Conservation (phyloP, 257 asterid genomes). For the Verbascum thapsus region DNA sequence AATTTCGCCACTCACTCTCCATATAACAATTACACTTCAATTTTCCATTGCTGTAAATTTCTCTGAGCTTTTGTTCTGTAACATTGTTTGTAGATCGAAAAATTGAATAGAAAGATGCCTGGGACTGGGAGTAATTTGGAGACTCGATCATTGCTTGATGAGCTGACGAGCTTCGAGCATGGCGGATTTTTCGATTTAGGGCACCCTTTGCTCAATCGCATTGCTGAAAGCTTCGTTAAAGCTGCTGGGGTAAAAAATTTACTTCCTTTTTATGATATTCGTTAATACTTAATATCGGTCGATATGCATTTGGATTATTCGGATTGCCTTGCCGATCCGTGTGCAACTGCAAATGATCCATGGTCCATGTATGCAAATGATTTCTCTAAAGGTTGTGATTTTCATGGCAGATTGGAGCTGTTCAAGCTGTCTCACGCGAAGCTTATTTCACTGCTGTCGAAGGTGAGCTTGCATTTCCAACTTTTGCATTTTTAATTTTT, state of each 20-base stretch:
- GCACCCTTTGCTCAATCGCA: slow-evolving; percentile 85
- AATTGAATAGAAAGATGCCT: slow-evolving; percentile 38
- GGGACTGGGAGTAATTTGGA: slow-evolving; percentile 60
- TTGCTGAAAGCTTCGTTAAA: slow-evolving; percentile 77
- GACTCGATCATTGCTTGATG: slow-evolving; percentile 67
- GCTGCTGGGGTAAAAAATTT: slow-evolving; percentile 67
- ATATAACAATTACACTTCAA: not conserved
- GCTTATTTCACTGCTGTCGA: slow-evolving; percentile 66
- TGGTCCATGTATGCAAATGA: not conserved
- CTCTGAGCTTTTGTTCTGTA: too few relatives aligned
- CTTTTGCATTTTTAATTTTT: not conserved
- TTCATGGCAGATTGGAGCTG: slow-evolving; percentile 73
- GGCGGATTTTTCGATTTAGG: slow-evolving; percentile 71
- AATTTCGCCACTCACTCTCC: slow-evolving; percentile 4
- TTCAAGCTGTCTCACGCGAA: slow-evolving; percentile 79
- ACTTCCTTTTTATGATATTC: not conserved
- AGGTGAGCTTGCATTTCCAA: slow-evolving; percentile 37
- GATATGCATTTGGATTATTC: too few relatives aligned
- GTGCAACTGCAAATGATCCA: too few relatives aligned
- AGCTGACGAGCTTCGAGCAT: slow-evolving; percentile 56
- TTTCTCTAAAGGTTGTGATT: not conserved
- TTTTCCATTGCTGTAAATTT: not conserved
- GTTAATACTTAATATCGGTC: too few relatives aligned
- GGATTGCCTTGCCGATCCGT: too few relatives aligned
- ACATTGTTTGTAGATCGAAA: too few relatives aligned